Conservation (phyloP, 2,329 filamentous ascomycete genomes). For the Atkinsonella hypoxylon region DNA sequence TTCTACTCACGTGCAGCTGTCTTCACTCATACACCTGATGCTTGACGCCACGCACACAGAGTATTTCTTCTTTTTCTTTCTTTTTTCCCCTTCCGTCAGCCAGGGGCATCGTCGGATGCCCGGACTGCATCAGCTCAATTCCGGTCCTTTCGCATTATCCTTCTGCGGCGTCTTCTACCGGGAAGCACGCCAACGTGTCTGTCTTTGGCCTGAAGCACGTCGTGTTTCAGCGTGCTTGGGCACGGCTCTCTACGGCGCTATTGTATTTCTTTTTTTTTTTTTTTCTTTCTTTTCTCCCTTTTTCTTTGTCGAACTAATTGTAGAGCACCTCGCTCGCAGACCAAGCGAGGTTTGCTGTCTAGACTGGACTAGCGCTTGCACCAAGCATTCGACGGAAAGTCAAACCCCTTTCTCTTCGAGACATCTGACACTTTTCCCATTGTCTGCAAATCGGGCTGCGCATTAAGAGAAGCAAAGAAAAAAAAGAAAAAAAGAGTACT, state of each 20-base stretch:
- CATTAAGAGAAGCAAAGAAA: background rate
- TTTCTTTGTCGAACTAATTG: too few species aligned
- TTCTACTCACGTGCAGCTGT: too few species aligned
- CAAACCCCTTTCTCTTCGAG: background rate
- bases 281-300: too few species aligned
- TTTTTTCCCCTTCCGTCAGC: background rate
- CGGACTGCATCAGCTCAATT: background rate
- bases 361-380: background rate
- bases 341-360: too few species aligned
- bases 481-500: background rate
- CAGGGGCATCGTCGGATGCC: background rate
- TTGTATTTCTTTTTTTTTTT: too few species aligned
- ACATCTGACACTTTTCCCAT: background rate
- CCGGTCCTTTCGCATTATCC: too few species aligned
- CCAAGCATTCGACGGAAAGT: background rate
- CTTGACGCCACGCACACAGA: too few species aligned
- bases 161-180: background rate
- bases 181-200: background rate
- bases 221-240: conserved; percentile 3
- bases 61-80: too few species aligned
- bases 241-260: too few species aligned
- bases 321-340: too few species aligned
- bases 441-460: background rate
- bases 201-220: background rate
- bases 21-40: too few species aligned